Evolutionary conservation across 2,329 filamentous ascomycete species (phyloP), one percentile per base, ranked within the genome.

Genomic region (Leptographium wingfieldii): DNA sequence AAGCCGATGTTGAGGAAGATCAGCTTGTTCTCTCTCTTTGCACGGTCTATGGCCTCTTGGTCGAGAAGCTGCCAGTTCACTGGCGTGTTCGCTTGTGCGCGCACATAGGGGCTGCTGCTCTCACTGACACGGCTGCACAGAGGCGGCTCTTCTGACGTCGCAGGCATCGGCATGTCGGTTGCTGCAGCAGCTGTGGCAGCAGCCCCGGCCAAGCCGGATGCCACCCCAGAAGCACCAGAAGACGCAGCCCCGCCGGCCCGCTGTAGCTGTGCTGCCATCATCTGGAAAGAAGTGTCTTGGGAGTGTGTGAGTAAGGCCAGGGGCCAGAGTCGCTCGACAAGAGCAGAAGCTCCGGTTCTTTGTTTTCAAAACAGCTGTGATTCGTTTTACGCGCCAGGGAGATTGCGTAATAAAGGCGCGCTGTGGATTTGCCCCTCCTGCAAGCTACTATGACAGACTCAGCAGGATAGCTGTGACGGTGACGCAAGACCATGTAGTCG

Each of bases 1-100:
- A 96, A 99, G 56, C 94, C 94, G 68, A 97, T 92, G 70, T 92
- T 95, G 63, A 97, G 77, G 69, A 96, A 97, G 62, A 99, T 85
- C 61, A 96, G 79, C 68, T 91, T 88, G 72, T 97, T 95, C 66
- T 92, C 84, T 66, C 79, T 82, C 71, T 83, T 87, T 19, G 94
- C 92, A 55, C 91, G 78, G 64, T 82, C 81, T 59, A 96, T 78
- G 19, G 90, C 84, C 68, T 91, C 85, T 27, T 86, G 79, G 65
- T 87, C 87, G 78, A 95, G 89, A 62, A 90, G 77, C 77, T 99
- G 94, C 94, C 94, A 99, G 67, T 86, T 85, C 46, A 97, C 92
- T 1, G 86, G 84, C 70, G 95, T 95, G 66, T 87, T 77, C 70
- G 85, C 83, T 70, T 95, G 90, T 56, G 80, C 83, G 60, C 85